Evolutionary conservation across 2,329 filamentous ascomycete genomes (phyloP), one percentile per base, ranked within the genome.

Genomic region (Elsinoe ampelina): DNA sequence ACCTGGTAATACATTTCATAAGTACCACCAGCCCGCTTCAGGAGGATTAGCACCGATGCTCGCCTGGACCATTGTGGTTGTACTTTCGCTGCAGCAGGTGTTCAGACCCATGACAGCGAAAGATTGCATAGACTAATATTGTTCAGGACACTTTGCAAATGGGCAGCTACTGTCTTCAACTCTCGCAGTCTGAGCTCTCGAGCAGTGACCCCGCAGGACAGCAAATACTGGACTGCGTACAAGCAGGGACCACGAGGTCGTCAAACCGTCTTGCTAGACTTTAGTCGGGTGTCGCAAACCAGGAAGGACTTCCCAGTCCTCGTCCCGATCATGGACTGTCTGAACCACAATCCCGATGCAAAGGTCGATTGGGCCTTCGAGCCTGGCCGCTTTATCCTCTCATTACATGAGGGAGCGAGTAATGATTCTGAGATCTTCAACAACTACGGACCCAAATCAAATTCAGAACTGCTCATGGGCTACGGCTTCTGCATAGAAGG

Each of bases 401-500:
- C 67, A 7, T 60, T 71, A 22, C 65, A 69, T 3, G 67, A 73
- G 3, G 57, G 58, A 0, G 61, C 74, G 2, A 38, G 62, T 3
- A 59, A 65, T 3, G 74, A 72, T 2, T 66, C 69, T 3, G 72
- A 79, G 59, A 64, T 80, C 1, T 76, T 70, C 66, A 80, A 80
- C 63, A 80, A 80, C 61, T 80, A 80, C 57, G 77, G 73, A 0
- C 72, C 76, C 1, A 79, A 79, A 60, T 68, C 72, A 5, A 80
- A 80, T 52, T 76, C 77, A 59, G 76, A 80, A 61, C 65, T 80
- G 1, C 66, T 80, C 1, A 71, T 77, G 45, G 77, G 77, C 3
- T 80, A 80, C 57, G 77, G 77, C 2, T 80, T 80, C 64, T 75
- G 72, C 58, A 68, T 77, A 12, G 63, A 65, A 5, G 61, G 73